Evolutionary conservation across 345 rosid genomes (phyloP), one percentile per base, ranked within the genome.

Genomic region (Eucalyptus caleyi): DNA sequence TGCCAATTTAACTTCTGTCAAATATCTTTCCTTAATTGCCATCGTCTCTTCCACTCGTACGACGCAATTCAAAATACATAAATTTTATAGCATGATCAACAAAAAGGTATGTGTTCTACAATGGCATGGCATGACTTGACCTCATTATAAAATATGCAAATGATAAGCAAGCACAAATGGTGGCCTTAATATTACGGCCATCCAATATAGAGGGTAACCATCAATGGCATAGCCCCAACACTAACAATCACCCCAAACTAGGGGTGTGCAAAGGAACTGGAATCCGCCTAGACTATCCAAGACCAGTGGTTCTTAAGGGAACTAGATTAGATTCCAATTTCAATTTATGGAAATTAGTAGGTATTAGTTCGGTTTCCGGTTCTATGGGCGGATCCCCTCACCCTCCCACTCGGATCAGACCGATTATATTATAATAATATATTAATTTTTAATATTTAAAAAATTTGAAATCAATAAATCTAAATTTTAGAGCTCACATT

Each of bases 311-410:
- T 53, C 2, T 53, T 53, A 53, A 53, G 11, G 0, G 4, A 53
- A 53, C 1, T 8, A 1, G 10, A 1, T 53, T 0, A 21, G 0
- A 53, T 53, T 53, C 2, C 9, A 21, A 8, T 19, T 53, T 1
- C 2, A 53, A 53, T 19, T 53, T 53, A 53, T 53, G 56, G 9
- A 53, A 53, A 53, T 53, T 0, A 4, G 24, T 53, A 21, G 10
- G 11, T 53, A 19, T 7, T 0, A 8, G 1, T 8, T 0, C 1
- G 2, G 2, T 53, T 53, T 8, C 1, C 0, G 0, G 11, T 53
- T 53, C 2, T 8, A 19, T 53, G 26, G 10, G 0, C 0, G 0
- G 26, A 19, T 19, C 10, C 11, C 1, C 59, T 53, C 5, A 53
- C 5, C 11, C 26, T 53, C 23, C 10, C 1, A 53, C 11, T 53